Percentiles rank a stretch among this genome's conserved stretches.
Conservation (phyloP, 768 basidiomycete species). For the Lactarius tabidus region DNA sequence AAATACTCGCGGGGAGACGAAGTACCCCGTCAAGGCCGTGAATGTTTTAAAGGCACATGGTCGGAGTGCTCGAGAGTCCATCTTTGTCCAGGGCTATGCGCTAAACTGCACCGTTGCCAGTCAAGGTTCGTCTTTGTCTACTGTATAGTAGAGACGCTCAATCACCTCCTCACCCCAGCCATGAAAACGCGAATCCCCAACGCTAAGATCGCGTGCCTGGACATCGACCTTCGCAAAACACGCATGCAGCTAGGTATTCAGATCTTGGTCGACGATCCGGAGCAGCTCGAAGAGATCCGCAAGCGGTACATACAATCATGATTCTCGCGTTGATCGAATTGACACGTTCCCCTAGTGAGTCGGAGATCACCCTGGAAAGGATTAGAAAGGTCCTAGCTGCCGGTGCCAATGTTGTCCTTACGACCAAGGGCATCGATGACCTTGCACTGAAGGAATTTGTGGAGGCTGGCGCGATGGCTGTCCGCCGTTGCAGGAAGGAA, state of each 20-base stretch:
- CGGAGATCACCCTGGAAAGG: conserved; percentile 93
- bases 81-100: conserved; percentile 95
- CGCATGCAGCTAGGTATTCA: conserved; percentile 98
- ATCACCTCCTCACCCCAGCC: conserved; percentile 43
- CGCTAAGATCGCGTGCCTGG: conserved; percentile 97
- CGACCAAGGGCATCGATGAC: conserved; percentile 98
- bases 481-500: conserved; percentile 95
- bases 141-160: neutral
- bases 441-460: conserved; percentile 98
- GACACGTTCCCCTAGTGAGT: conserved; percentile 55
- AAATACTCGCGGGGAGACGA: conserved; percentile 91
- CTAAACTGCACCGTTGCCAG: conserved; percentile 98
- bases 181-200: conserved; percentile 94
- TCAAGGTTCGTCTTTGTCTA: conserved; percentile 65
- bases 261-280: conserved; percentile 93
- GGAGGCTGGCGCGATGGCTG: conserved; percentile 98
- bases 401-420: conserved; percentile 95
- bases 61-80: conserved; percentile 88
- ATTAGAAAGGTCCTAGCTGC: conserved; percentile 93
- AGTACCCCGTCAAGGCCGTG: conserved; percentile 99
- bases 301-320: conserved; percentile 55
- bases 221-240: conserved; percentile 94
- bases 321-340: conserved; percentile 9
- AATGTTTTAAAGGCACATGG: conserved; percentile 98
- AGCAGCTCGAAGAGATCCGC: conserved; percentile 94